Percentiles rank a stretch among this genome's conserved stretches.
phyloP scores from a whole-genome alignment of 2,329 filamentous ascomycete species.

The Alternaria solani region DNA sequence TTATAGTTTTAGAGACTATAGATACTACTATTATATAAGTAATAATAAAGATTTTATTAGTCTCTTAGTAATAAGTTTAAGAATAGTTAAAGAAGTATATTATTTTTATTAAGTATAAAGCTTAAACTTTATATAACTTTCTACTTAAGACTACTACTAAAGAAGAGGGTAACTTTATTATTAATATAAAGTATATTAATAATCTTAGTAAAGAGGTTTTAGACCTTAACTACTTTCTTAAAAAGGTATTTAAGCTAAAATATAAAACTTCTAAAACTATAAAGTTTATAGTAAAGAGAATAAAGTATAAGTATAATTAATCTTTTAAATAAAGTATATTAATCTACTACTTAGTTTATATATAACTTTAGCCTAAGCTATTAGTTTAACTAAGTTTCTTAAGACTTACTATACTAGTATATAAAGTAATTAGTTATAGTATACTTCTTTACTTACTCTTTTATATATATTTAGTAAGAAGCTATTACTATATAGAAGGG shows the following conservation, averaged over 20 bases:
- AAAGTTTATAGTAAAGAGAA: not conserved
- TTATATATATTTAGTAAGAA: no score
- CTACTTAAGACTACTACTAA: not conserved
- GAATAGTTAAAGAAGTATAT: constrained; percentile 5
- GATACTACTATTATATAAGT: no score
- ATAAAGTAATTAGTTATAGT: no score
- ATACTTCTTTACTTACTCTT: no score
- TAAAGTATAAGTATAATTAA: not conserved
- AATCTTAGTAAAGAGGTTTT: not conserved
- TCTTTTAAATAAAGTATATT: no score
- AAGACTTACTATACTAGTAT: no score
- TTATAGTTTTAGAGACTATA: no score
- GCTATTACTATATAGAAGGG: no score
- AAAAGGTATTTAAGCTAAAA: no score
- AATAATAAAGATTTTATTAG: no score
- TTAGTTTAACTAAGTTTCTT: no score
- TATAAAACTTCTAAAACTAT: not conserved
- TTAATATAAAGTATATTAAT: not conserved
- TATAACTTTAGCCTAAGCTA: not conserved
- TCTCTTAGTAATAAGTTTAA: not conserved
- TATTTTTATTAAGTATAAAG: constrained; percentile 3
- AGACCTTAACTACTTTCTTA: not conserved
- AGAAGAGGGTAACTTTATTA: not conserved
- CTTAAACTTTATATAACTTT: not conserved
- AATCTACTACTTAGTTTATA: no score